Conservation (phyloP, 2,329 filamentous ascomycete genomes). For the Sporothrix curviconia region DNA sequence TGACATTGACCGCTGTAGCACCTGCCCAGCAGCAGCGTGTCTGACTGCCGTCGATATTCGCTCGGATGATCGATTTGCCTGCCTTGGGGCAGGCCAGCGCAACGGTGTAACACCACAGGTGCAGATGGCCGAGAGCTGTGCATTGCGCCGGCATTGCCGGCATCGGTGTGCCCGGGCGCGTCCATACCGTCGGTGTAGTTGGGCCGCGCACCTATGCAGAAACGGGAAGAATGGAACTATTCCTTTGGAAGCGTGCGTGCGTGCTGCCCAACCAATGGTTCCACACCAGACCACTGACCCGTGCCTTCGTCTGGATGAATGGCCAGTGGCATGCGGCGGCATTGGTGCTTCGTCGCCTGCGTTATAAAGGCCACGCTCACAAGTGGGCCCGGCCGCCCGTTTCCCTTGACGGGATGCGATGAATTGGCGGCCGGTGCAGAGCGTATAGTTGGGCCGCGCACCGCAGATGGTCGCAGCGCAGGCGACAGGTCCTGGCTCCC, state of each 20-base stretch:
- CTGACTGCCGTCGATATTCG: neutral
- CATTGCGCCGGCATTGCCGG: too few relatives aligned
- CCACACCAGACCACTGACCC: slow-evolving; percentile 64
- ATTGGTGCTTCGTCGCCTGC: slow-evolving; percentile 41
- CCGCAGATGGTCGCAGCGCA: slow-evolving; percentile 14
- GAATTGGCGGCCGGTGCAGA: slow-evolving; percentile 51
- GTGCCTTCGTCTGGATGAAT: slow-evolving; percentile 59
- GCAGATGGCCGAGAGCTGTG: slow-evolving; percentile 13
- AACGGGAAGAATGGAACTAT: slow-evolving; percentile 31
- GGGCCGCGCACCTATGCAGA: too few relatives aligned
- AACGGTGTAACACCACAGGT: too few relatives aligned
- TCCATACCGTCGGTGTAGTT: too few relatives aligned
- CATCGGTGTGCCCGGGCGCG: too few relatives aligned
- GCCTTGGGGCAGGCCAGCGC: too few relatives aligned
- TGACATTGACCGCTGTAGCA: slow-evolving; percentile 23
- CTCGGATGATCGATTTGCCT: too few relatives aligned
- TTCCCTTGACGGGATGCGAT: slow-evolving; percentile 43
- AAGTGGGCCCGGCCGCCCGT: slow-evolving; percentile 52
- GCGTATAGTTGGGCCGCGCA: slow-evolving; percentile 40
- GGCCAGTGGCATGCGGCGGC: slow-evolving; percentile 54
- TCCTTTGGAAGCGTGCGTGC: slow-evolving; percentile 29
- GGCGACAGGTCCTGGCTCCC: too few relatives aligned
- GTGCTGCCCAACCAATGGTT: slow-evolving; percentile 41
- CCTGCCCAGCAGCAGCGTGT: slow-evolving; percentile 26
- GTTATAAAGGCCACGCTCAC: slow-evolving; percentile 61